Evolutionary conservation across 495 filamentous ascomycete genomes (phyloP), one percentile per base, ranked within the genome.

Genomic region (Daldinia concentrica): DNA sequence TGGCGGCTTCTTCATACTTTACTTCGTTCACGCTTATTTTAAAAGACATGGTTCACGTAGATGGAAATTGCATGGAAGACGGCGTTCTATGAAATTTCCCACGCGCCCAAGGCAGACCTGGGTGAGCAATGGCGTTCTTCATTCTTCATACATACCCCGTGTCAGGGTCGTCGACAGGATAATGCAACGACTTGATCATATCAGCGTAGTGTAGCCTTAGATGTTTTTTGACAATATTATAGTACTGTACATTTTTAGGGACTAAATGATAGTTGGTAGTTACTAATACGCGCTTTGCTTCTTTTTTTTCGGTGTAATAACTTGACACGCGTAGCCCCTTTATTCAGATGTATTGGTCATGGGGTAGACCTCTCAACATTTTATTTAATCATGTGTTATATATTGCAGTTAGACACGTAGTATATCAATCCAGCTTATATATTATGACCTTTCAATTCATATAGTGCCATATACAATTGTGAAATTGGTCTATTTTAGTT

Each of bases 61-160:
- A 73, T 63, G 66, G 71, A 73, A 62, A 73, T 63, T 73, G 71
- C 71, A 73, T 73, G 62, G 71, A 63, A 66, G 43, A 69, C 22
- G 71, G 71, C 71, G 71, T 73, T 73, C 43, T 50, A 50, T 56
- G 60, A 55, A 37, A 39, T 62, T 43, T 36, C 60, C 60, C 60
- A 32, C 34, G 11, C 32, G 60, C 48, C 48, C 48, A 60, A 32
- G 60, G 69, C 37, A 32, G 56, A 43, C 34, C 30, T 57, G 9
- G 50, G 68, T 17, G 17, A 71, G 68, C 62, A 71, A 39, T 24
- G 68, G 68, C 68, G 68, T 71, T 71, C 32, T 55, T 67, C 68
- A 14, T 57, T 52, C 54, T 57, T 58, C 68, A 57, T 66, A 39
- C 62, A 64, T 70, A 43, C 51, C 52, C 19, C 43, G 7, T 52